Evolutionary conservation across 2,329 filamentous ascomycete species (phyloP).

Genomic region (Aspergillus chevalieri): DNA sequence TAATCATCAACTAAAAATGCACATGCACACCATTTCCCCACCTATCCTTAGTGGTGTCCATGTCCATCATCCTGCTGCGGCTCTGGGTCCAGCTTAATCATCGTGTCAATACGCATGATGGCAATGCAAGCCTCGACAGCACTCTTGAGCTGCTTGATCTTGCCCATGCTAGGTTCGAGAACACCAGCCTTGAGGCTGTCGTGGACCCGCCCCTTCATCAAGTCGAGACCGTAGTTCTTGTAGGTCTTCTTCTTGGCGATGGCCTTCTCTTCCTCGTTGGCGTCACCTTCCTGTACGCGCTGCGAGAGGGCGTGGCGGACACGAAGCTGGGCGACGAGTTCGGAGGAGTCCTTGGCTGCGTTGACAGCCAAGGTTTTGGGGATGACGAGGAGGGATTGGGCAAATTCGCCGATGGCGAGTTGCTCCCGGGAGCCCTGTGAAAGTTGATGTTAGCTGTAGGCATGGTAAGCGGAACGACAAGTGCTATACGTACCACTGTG

Average conservation of each 20-base stretch:
- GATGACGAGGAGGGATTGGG: slow-evolving; percentile 85
- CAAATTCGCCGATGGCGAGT: slow-evolving; percentile 95
- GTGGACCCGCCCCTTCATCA: slow-evolving; percentile 80
- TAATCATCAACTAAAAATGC: neutral
- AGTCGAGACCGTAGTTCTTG: slow-evolving; percentile 95
- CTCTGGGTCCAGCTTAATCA: slow-evolving; percentile 97
- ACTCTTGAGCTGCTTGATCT: slow-evolving; percentile 95
- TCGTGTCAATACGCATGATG: slow-evolving; percentile 98
- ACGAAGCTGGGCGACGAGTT: slow-evolving; percentile 90
- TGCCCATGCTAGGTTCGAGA: slow-evolving; percentile 95
- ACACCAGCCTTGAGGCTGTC: slow-evolving; percentile 94
- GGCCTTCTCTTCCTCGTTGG: slow-evolving; percentile 73
- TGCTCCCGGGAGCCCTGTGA: slow-evolving; percentile 79
- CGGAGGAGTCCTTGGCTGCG: slow-evolving; percentile 90
- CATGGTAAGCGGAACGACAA: slow-evolving; percentile 5
- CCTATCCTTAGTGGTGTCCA: slow-evolving; percentile 57
- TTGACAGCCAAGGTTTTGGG: slow-evolving; percentile 97
- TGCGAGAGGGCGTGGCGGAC: slow-evolving; percentile 92
- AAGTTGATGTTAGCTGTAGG: neutral
- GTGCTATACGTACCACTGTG: slow-evolving; percentile 63
- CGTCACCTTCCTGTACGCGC: slow-evolving; percentile 77
- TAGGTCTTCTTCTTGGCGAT: slow-evolving; percentile 93
- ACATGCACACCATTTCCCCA: neutral
- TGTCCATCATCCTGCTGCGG: slow-evolving; percentile 75
- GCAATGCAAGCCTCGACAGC: slow-evolving; percentile 97